phyloP scores from a whole-genome alignment of 768 basidiomycete species.

The Naganishia randhawae region DNA sequence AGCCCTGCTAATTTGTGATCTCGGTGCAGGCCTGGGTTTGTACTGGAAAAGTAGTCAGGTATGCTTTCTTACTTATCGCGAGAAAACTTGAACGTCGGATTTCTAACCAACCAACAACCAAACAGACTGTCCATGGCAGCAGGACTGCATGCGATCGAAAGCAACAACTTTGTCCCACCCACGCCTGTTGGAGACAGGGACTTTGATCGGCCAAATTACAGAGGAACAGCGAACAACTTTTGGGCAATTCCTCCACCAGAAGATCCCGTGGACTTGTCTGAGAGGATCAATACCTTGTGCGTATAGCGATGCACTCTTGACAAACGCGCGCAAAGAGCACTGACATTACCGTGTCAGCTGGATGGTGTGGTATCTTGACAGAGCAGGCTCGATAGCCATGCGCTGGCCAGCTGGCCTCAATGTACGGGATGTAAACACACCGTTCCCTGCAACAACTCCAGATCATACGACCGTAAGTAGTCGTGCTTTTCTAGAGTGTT shows the following conservation, averaged over 20 bases:
- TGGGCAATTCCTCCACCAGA: slow-evolving; percentile 30
- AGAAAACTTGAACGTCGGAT: background rate
- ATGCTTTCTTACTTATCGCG: background rate
- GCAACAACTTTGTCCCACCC: slow-evolving; percentile 1
- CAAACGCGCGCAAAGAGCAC: background rate
- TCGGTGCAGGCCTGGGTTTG: slow-evolving; percentile 10
- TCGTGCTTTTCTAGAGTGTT: background rate
- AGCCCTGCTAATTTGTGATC: background rate
- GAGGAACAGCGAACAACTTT: slow-evolving; percentile 23
- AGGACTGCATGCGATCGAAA: slow-evolving; percentile 33
- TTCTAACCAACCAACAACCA: background rate
- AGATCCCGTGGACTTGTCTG: slow-evolving; percentile 31
- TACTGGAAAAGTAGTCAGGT: slow-evolving; percentile 29
- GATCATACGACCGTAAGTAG: background rate
- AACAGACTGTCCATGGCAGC: slow-evolving; percentile 30
- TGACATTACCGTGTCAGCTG: slow-evolving; percentile 28
- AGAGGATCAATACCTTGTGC: slow-evolving; percentile 35
- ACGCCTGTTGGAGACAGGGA: background rate
- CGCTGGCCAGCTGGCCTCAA: slow-evolving; percentile 32
- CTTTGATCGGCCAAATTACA: slow-evolving; percentile 18
- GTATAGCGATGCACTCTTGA: background rate
- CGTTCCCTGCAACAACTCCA: slow-evolving; percentile 28
- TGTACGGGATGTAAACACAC: slow-evolving; percentile 32
- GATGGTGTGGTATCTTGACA: slow-evolving; percentile 33
- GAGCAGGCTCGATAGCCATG: slow-evolving; percentile 31